These are phyloP conservation scores for Penicillium egyptiacum DNA, from an alignment of 495 filamentous ascomycete species.

Conservation along the genomic window DNA sequence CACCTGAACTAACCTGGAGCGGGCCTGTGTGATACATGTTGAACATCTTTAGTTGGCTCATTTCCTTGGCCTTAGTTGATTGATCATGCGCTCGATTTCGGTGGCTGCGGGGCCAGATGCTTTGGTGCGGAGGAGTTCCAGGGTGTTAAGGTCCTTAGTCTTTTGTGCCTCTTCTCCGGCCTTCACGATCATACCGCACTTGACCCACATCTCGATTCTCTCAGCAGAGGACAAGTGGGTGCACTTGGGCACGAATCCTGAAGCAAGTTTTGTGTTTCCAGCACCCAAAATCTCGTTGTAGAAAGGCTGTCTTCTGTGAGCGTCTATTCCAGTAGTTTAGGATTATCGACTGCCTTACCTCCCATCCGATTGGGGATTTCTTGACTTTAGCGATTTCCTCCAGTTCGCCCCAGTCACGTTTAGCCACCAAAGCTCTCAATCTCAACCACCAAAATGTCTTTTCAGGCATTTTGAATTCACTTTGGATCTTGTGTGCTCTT, in stretches of 20 bases:
- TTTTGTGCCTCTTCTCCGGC: conserved; percentile 90
- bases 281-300: conserved; percentile 86
- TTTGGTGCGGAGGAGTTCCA: conserved; percentile 58
- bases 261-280: conserved; percentile 85
- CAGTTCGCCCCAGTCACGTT: conserved; percentile 86
- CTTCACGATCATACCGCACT: conserved; percentile 86
- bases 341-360: conserved; percentile 52
- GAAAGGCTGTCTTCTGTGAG: conserved; percentile 64
- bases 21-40: conserved; percentile 10
- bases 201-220: conserved; percentile 89
- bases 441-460: conserved; percentile 89
- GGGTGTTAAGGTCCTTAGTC: conserved; percentile 69
- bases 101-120: conserved; percentile 54
- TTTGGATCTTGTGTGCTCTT: conserved; percentile 79
- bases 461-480: conserved; percentile 90
- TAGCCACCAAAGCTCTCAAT: conserved; percentile 82
- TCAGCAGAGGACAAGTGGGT: conserved; percentile 60
- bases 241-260: conserved; percentile 86
- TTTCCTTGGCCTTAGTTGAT: conserved; percentile 51
- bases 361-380: conserved; percentile 96
- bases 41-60: conserved; percentile 27
- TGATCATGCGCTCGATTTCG: conserved; percentile 64
- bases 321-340: conserved; percentile 16
- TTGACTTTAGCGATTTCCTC: conserved; percentile 70
- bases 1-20: conserved; percentile 34